These are phyloP conservation scores for Breviolum minutum DNA, from an alignment of 73 alveolate genomes.

Conservation along the genomic window DNA sequence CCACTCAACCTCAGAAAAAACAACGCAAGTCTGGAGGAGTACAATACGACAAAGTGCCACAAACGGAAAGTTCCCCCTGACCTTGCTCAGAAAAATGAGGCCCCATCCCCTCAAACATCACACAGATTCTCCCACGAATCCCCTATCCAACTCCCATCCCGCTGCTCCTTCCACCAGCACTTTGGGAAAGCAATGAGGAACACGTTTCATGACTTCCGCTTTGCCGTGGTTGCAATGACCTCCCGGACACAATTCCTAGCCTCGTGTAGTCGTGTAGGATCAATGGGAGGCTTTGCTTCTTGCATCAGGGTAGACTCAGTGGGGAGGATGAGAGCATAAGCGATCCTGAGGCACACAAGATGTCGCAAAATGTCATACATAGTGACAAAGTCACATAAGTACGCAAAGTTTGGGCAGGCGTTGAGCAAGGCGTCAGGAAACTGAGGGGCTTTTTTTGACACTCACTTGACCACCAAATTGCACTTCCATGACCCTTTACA, in stretches of 20 bases:
- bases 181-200: not conserved
- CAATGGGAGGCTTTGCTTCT: constrained; percentile 72
- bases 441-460: not conserved
- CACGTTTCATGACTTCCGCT: too few species aligned
- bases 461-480: too few species aligned
- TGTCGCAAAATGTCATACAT: not conserved
- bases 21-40: too few species aligned
- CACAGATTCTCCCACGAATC: not conserved
- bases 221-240: not conserved
- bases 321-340: constrained; percentile 84
- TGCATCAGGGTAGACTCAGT: constrained; percentile 93
- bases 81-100: not conserved
- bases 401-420: too few species aligned
- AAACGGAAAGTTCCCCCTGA: too few species aligned
- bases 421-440: not conserved
- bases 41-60: too few species aligned
- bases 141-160: not conserved
- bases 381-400: too few species aligned
- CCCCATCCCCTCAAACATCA: not conserved
- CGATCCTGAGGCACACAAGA: not conserved
- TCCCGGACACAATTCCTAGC: constrained; percentile 64
- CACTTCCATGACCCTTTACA: too few species aligned
- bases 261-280: constrained; percentile 72
- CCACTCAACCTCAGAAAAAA: too few species aligned
- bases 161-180: not conserved